phyloP scores from a whole-genome alignment of 129 eudicot genomes.

The Deinandra increscens region DNA sequence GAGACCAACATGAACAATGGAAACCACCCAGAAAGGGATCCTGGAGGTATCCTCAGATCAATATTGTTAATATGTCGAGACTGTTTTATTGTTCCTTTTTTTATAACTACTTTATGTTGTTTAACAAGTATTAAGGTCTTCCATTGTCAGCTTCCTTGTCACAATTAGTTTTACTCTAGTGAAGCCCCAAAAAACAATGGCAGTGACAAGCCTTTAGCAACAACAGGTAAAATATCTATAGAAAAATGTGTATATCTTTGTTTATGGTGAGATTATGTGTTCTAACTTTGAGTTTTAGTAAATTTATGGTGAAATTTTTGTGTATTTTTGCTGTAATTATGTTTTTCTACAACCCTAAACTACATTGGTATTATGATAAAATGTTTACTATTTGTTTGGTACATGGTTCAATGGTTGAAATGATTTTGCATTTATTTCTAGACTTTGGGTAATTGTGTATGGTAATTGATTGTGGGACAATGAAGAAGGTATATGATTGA shows the following conservation, averaged over 20 bases:
- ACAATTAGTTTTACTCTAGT: constrained; percentile 66
- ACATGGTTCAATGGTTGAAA: too few relatives aligned
- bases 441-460: too few relatives aligned
- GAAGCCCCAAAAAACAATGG: constrained; percentile 62
- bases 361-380: too few relatives aligned
- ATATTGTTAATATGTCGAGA: too few relatives aligned
- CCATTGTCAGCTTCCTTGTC: constrained; percentile 69
- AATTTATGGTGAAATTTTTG: not conserved
- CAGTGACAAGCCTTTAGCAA: constrained; percentile 47
- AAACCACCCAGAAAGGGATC: constrained; percentile 57
- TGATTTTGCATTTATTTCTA: not conserved
- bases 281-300: not conserved
- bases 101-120: constrained; percentile 9
- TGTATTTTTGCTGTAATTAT: constrained; percentile 13
- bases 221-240: too few relatives aligned
- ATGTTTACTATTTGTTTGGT: too few relatives aligned
- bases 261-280: not conserved
- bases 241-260: too few relatives aligned
- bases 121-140: constrained; percentile 71
- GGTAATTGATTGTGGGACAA: not conserved
- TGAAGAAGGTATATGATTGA: not conserved
- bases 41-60: constrained; percentile 52
- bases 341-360: not conserved
- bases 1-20: constrained; percentile 91
- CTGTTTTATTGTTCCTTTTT: not conserved